Base-by-base conservation (phyloP, 192 early-diverging fungal species). In the Backusella sp. region DNA sequence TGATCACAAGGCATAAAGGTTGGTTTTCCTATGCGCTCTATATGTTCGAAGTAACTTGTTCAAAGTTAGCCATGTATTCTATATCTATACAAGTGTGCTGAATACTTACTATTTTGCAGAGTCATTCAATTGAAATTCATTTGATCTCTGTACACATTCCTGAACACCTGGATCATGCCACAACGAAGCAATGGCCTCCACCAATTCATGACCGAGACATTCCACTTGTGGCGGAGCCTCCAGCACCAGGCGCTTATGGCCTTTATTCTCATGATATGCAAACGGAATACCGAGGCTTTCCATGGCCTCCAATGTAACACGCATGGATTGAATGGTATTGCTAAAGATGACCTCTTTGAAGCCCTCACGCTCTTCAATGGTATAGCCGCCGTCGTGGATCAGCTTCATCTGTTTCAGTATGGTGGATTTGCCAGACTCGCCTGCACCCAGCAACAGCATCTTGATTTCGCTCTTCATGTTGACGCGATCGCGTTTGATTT, bases 361-460 rank as follows among this genome's bases (percentile, higher is more conserved):
- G 37, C 93, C 92, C 77, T 95, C 93, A 66, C 93, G 87, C 84
- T 99, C 97, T 42, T 96, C 94, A 37, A 86, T 82, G 71, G 91
- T 93, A 86, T 96, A 99, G 1, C 97, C 97, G 75, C 91, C 92
- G 76, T 95, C 97, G 84, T 99, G 96, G 76, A 99, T 97, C 68
- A 99, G 89, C 82, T 96, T 96, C 96, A 99, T 97, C 82, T 99
- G 97, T 83, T 99, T 99, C 71, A 99, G 85, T 79, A 99, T 97
- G 15, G 97, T 99, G 52, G 92, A 94, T 85, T 99, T 99, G 66
- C 97, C 97, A 7, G 97, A 97, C 85, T 99, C 97, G 76, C 97
- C 97, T 52, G 97, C 95, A 80, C 93, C 52, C 11, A 99, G 87
- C 62, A 99, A 83, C 30, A 99, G 87, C 94, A 99, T 96, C 87